A percentile compares a stretch with the other conserved stretches of the same genome.
These are phyloP conservation scores for Paxillus ammoniavirescens DNA, from an alignment of 768 basidiomycete species.

Conservation along the genomic window DNA sequence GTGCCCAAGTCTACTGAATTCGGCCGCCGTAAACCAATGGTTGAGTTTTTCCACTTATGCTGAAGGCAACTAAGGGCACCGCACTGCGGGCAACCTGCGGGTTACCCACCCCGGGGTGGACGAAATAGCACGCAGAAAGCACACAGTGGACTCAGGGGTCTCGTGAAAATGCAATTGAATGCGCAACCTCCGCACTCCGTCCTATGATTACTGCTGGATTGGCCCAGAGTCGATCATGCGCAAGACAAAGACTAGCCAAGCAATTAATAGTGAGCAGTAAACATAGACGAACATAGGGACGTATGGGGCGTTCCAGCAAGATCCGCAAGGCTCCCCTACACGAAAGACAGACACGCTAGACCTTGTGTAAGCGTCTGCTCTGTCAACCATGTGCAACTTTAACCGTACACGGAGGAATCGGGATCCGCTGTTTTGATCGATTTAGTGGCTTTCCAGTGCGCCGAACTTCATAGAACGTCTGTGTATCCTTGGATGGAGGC, in stretches of 20 bases:
- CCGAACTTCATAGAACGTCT: no score
- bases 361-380: constrained; percentile 26
- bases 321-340: background rate
- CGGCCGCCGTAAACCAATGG: no score
- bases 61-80: no score
- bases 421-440: background rate
- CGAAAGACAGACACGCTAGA: constrained; percentile 11
- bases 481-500: no score
- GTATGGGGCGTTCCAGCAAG: background rate
- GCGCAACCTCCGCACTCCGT: background rate
- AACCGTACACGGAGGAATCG: background rate
- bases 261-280: background rate
- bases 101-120: no score
- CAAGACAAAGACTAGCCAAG: background rate
- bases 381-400: background rate
- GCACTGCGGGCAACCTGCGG: no score
- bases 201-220: background rate
- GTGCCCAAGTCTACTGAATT: no score
- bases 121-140: no score
- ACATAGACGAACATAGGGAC: background rate
- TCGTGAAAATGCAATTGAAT: background rate
- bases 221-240: background rate
- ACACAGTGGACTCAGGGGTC: no score
- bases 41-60: no score
- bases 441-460: background rate